A percentile compares a stretch with the other conserved stretches of the same genome.
Conservation (phyloP, 2,329 filamentous ascomycete genomes). For the Ophiostoma triangulosporum region DNA sequence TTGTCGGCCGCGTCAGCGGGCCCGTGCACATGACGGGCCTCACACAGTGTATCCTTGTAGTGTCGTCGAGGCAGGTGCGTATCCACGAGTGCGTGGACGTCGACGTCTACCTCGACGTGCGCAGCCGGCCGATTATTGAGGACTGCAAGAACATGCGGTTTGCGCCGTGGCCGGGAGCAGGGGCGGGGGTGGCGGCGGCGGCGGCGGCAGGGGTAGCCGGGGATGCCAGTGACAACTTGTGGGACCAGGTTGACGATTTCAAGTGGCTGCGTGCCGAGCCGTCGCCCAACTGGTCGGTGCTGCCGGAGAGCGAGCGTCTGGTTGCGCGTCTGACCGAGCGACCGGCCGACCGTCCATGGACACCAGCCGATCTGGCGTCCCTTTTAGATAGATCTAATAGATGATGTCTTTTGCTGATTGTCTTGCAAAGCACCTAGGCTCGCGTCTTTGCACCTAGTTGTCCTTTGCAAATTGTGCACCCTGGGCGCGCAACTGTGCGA, state of each 20-base stretch:
- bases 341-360: constrained; percentile 54
- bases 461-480: constrained; percentile 30
- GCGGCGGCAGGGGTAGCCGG: no score
- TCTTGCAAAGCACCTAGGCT: no score
- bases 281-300: constrained; percentile 75
- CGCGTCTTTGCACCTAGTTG: constrained; percentile 2
- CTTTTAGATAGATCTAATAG: no score
- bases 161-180: constrained; percentile 47
- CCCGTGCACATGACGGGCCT: constrained; percentile 73
- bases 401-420: no score
- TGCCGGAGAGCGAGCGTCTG: constrained; percentile 49
- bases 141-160: constrained; percentile 70
- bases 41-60: constrained; percentile 58
- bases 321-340: constrained; percentile 44
- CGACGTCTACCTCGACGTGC: constrained; percentile 69
- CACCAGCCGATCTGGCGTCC: no score
- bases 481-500: constrained; percentile 40
- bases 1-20: constrained; percentile 67
- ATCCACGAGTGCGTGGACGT: constrained; percentile 80
- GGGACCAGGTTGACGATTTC: constrained; percentile 91
- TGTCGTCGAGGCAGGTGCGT: constrained; percentile 74
- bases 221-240: constrained; percentile 46
- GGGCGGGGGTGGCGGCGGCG: no score
- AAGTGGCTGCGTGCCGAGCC: constrained; percentile 83
- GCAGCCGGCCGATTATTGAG: constrained; percentile 85